Evolutionary conservation across 1,139 yeast genomes (phyloP), one percentile per base, ranked within the genome.

Genomic region (Zygoascus hellenicus): DNA sequence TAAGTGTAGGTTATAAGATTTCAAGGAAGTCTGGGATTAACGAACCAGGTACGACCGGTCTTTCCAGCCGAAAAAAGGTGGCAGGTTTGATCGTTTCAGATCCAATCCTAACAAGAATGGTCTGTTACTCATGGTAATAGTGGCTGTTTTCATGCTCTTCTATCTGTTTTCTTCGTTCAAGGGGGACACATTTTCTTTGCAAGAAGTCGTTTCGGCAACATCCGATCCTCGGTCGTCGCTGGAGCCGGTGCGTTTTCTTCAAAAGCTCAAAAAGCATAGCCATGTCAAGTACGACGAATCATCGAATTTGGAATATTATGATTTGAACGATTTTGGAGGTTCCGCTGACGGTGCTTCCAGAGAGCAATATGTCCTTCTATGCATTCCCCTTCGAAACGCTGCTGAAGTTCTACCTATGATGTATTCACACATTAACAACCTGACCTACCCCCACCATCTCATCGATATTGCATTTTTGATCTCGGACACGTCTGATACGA

Each of bases 321-420:
- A 80, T 59, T 60, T 81, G 47, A 63, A 65, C 35, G 70, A 73
- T 40, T 74, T 70, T 52, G 65, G 64, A 32, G 79, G 81, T 19
- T 58, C 74, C 14, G 58, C 66, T 5, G 72, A 76, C 45, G 85
- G 85, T 13, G 76, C 80, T 76, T 75, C 73, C 53, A 64, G 67
- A 26, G 70, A 68, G 11, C 85, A 81, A 54, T 69, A 79, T 37
- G 74, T 81, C 31, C 65, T 81, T 39, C 72, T 81, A 52, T 77
- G 81, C 56, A 81, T 81, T 33, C 88, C 88, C 5, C 62, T 81
- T 51, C 72, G 87, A 62, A 84, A 81, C 58, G 87, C 87, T 2
- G 80, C 81, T 13, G 69, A 75, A 16, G 85, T 79, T 60, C 58
- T 81, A 49, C 83, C 83, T 17, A 74, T 80, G 76, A 78, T 81